Percentiles rank a stretch among this genome's conserved stretches.
Conservation (phyloP, 1,284 basidiomycete genomes). For the Tetrapyrgos nigripes region DNA sequence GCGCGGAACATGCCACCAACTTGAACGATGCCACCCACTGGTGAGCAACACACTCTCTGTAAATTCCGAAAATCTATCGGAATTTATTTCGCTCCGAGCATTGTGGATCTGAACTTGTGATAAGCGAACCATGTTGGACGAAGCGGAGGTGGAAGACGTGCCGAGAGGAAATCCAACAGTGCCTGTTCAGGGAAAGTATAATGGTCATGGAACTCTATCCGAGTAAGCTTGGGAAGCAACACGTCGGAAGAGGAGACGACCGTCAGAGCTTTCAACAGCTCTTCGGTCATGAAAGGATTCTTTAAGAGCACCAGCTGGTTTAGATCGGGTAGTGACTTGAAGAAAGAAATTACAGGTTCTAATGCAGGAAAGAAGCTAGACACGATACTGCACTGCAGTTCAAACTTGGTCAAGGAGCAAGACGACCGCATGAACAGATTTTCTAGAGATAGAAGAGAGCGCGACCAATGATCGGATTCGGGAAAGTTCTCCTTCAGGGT, state of each 20-base stretch:
- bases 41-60: too few species aligned
- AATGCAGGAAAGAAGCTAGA: background rate
- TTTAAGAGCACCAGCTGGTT: background rate
- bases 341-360: background rate
- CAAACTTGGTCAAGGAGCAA: background rate
- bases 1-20: too few species aligned
- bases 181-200: background rate
- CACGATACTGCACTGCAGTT: background rate
- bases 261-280: conserved; percentile 1
- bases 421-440: conserved; percentile 1
- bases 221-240: conserved; percentile 1
- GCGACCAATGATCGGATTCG: background rate
- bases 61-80: too few species aligned
- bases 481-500: background rate
- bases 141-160: background rate
- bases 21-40: too few species aligned
- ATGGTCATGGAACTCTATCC: background rate
- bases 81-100: too few species aligned
- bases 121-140: background rate
- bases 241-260: background rate
- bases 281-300: conserved; percentile 2
- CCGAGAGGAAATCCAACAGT: background rate
- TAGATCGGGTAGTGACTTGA: conserved; percentile 1
- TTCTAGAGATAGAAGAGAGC: background rate
- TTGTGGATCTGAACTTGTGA: too few species aligned